Conservation (phyloP, 805 yeast species). For the Babjeviella inositovora region DNA sequence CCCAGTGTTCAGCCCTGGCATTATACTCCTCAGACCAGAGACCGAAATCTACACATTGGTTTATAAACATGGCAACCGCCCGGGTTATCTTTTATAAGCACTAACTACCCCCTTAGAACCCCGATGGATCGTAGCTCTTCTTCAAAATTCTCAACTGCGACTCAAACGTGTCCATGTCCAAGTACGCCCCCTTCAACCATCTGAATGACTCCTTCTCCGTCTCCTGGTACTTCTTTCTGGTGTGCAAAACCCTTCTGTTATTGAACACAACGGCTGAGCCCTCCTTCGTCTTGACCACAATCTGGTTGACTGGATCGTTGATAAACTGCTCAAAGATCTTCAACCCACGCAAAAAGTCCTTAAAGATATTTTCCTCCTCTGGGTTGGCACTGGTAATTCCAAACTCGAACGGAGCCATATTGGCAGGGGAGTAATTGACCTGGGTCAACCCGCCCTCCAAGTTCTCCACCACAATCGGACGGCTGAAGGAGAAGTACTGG, state of each 20-base stretch:
- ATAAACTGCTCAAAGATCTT: conserved; percentile 42
- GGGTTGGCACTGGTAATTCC: no score
- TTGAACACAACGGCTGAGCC: conserved; percentile 53
- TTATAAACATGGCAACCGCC: no score
- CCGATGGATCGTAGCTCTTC: conserved; percentile 6
- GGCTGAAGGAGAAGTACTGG: conserved; percentile 44
- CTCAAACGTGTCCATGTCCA: conserved; percentile 54
- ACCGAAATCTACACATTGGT: no score
- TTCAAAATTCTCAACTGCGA: conserved; percentile 32
- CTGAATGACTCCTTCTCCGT: conserved; percentile 30
- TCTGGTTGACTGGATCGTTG: conserved; percentile 33
- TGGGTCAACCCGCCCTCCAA: no score
- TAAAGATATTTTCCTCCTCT: no score
- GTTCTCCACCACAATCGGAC: conserved; percentile 49
- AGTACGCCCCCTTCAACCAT: conserved; percentile 65
- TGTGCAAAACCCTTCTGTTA: conserved; percentile 57
- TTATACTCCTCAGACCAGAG: no score
- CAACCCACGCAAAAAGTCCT: conserved; percentile 43
- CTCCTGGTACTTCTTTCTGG: conserved; percentile 30
- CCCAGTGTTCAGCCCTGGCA: no score
- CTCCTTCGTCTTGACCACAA: conserved; percentile 34
- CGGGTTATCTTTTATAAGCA: no score
- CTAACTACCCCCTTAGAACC: no score
- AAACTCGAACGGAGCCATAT: conserved; percentile 62
- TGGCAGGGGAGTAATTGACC: conserved; percentile 68